A percentile compares a stretch with the other conserved stretches of the same genome.
Evolutionary conservation across 352 stramenopile genomes (phyloP).

Genomic region (Phytophthora tentaculata): DNA sequence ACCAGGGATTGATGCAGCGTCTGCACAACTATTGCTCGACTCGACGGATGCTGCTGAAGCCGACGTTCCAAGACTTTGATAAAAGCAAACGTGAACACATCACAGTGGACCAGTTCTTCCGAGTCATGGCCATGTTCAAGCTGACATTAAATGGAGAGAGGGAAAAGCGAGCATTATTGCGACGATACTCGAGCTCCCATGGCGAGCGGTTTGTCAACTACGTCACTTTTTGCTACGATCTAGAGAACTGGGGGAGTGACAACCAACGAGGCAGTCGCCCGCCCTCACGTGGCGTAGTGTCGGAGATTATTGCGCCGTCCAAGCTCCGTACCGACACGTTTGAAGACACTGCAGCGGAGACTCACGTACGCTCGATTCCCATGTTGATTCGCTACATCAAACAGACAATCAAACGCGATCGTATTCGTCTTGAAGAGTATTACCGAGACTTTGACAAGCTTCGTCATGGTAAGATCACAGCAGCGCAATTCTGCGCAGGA

Average conservation of each 20-base stretch:
- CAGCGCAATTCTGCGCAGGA: constrained; percentile 66
- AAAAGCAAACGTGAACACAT: constrained; percentile 77
- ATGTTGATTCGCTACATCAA: constrained; percentile 87
- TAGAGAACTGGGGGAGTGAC: constrained; percentile 60
- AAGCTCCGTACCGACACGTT: constrained; percentile 50
- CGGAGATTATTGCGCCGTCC: constrained; percentile 65
- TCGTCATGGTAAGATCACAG: constrained; percentile 77
- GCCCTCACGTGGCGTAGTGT: constrained; percentile 51
- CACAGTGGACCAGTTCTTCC: constrained; percentile 83
- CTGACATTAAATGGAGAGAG: constrained; percentile 54
- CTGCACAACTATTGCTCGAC: constrained; percentile 65
- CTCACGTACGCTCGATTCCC: constrained; percentile 52
- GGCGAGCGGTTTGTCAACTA: constrained; percentile 86
- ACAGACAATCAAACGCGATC: constrained; percentile 79
- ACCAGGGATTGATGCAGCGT: constrained; percentile 65
- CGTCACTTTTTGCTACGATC: constrained; percentile 83
- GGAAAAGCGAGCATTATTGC: constrained; percentile 65
- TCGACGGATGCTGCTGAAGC: constrained; percentile 76
- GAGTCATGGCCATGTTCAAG: constrained; percentile 83
- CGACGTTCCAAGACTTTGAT: constrained; percentile 86
- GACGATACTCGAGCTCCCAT: constrained; percentile 73
- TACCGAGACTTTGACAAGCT: constrained; percentile 89
- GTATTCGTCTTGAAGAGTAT: constrained; percentile 83
- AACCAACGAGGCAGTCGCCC: constrained; percentile 44
- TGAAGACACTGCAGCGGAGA: constrained; percentile 37